Base-by-base conservation (phyloP, 192 early-diverging fungal genomes). In the Tieghemiomyces parasiticus region DNA sequence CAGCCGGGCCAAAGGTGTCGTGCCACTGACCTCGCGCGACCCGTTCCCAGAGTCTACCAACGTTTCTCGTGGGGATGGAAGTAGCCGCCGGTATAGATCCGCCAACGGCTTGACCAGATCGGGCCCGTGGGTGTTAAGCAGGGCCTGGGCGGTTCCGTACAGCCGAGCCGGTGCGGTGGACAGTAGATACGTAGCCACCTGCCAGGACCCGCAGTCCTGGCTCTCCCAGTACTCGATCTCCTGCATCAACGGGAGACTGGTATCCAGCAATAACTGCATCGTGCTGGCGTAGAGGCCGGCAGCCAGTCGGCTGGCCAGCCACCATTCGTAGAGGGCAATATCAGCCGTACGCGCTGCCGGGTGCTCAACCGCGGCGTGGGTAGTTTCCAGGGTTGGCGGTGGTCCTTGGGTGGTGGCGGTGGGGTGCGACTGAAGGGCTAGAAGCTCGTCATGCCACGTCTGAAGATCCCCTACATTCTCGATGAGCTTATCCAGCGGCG, bases 171-270 rank as follows among this genome's bases (percentile, higher is more conserved):
- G 73, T 16, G 67, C 31, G 0, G 73, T 63, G 56, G 70, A 61
- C 1, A 69, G 35, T 61, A 74, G 64, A 13, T 71, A 71, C 44
- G 63, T 2, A 0, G 42, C 58, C 19, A 69, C 47, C 60, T 72
- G 65, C 8, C 71, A 24, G 4, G 62, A 51, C 29, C 69, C 76
- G 31, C 72, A 72, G 34, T 72, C 69, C 31, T 80, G 67, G 0
- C 72, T 61, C 46, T 76, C 70, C 86, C 86, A 88, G 61, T 85
- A 88, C 45, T 79, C 64, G 42, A 86, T 78, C 42, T 82, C 75
- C 24, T 72, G 69, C 1, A 77, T 72, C 33, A 86, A 49, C 8
- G 82, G 82, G 48, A 88, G 63, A 19, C 77, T 79, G 0, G 76
- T 63, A 24, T 78, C 71, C 31, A 88, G 62, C 12, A 88, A 72